Base-by-base conservation (phyloP, 495 filamentous ascomycete species). In the Polyplosphaeria fusca region DNA sequence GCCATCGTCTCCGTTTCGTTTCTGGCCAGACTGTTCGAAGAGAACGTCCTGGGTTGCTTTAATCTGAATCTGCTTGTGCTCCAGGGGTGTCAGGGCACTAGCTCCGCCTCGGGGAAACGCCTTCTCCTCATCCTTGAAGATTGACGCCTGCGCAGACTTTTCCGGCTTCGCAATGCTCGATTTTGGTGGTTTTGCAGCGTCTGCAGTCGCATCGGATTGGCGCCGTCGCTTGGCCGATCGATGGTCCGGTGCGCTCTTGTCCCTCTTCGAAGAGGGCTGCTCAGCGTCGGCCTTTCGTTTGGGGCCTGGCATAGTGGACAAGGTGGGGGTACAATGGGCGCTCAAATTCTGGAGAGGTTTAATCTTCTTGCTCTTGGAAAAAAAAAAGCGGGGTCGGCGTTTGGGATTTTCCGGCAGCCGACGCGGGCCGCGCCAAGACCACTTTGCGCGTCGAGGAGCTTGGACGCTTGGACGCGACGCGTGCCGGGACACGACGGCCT, bases 11-110 rank as follows among this genome's bases (percentile, higher is more conserved):
- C 46, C 59, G 19, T 16, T 18, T 3, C 59, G 58, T 65, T 73
- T 78, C 73, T 70, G 78, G 64, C 80, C 79, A 52, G 83, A 80
- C 62, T 94, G 83, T 73, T 97, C 93, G 67, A 96, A 96, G 7
- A 97, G 77, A 22, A 92, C 91, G 78, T 98, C 93, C 65, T 85
- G 82, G 60, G 83, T 91, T 25, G 93, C 93, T 71, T 97, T 86
- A 56, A 93, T 88, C 64, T 93, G 87, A 63, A 98, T 96, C 71
- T 97, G 88, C 74, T 95, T 96, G 62, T 93, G 84, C 69, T 98
- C 93, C 47, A 98, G 77, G 22, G 93, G 91, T 5, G 93, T 95
- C 71, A 98, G 74, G 41, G 94, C 78, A 68, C 89, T 93, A 13
- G 80, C 93, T 51, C 93, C 94, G 49, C 93, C 93, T 76, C 93